Percentiles rank a stretch among this genome's conserved stretches.
phyloP scores from a whole-genome alignment of 2,329 filamentous ascomycete species.

The Trematosphaeria pertusa region DNA sequence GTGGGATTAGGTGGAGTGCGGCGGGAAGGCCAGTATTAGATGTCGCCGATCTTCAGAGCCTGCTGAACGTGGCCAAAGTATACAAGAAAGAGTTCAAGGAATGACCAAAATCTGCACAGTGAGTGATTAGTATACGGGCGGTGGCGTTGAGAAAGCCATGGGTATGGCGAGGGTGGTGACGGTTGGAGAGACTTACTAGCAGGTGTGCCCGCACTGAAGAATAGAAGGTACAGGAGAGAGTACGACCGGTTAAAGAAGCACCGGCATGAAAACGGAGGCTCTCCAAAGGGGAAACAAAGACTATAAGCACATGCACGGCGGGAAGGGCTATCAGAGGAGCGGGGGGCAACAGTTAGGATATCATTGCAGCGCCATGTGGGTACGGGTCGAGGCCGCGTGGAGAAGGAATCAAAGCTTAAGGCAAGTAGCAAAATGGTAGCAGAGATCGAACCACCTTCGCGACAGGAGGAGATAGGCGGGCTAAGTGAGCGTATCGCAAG shows the following conservation, averaged over 20 bases:
- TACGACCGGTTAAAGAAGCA: conserved; percentile 47
- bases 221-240: conserved; percentile 35
- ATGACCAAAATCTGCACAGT: conserved; percentile 40
- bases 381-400: conserved; percentile 37
- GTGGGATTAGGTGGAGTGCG: conserved; percentile 12
- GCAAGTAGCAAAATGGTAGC: conserved; percentile 38
- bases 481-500: conserved; percentile 38
- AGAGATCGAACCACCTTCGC: conserved; percentile 47
- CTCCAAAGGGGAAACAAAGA: conserved; percentile 45
- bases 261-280: conserved; percentile 47
- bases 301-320: conserved; percentile 45
- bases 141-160: conserved; percentile 10
- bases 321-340: conserved; percentile 21
- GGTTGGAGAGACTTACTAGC: conserved; percentile 37
- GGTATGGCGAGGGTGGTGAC: conserved; percentile 4
- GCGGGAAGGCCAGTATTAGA: conserved; percentile 27
- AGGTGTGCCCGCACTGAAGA: conserved; percentile 48
- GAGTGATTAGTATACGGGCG: conserved; percentile 22
- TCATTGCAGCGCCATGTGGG: conserved; percentile 36
- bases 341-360: conserved; percentile 34
- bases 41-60: conserved; percentile 47
- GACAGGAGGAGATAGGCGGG: conserved; percentile 36
- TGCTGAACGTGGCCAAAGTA: conserved; percentile 46
- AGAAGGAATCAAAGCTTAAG: conserved; percentile 33
- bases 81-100: conserved; percentile 32